A percentile compares a stretch with the other conserved stretches of the same genome.
Conservation (phyloP, 2,329 filamentous ascomycete species). For the Lachnellula hyalina region DNA sequence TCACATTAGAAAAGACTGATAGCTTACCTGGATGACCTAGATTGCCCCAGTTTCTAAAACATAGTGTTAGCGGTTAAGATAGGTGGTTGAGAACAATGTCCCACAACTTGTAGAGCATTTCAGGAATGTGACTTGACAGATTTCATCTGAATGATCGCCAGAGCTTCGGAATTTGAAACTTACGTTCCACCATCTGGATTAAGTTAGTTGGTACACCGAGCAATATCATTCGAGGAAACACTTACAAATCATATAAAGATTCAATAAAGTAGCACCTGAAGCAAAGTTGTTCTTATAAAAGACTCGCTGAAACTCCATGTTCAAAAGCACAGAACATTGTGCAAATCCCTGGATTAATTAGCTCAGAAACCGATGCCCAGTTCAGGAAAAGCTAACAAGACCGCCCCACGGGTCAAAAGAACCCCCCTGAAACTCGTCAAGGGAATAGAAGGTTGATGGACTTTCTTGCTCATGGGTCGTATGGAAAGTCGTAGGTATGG, state of each 20-base stretch:
- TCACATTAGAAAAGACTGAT: background rate
- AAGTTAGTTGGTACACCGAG: slow-evolving; percentile 37
- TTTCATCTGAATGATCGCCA: background rate
- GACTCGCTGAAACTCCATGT: slow-evolving; percentile 69
- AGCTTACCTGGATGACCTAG: slow-evolving; percentile 52
- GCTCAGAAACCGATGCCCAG: background rate
- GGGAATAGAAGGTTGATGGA: slow-evolving; percentile 58
- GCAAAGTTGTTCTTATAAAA: slow-evolving; percentile 74
- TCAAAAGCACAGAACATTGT: slow-evolving; percentile 59
- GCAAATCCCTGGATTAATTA: slow-evolving; percentile 48
- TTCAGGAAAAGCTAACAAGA: slow-evolving; percentile 24
- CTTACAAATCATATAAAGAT: slow-evolving; percentile 63
- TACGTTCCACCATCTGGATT: slow-evolving; percentile 59
- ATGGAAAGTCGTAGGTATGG: slow-evolving; percentile 52
- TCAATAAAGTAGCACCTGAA: slow-evolving; percentile 62
- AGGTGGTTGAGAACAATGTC: background rate
- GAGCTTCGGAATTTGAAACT: background rate
- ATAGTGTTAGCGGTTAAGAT: background rate
- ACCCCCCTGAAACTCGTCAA: slow-evolving; percentile 62
- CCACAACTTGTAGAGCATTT: background rate
- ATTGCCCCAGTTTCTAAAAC: slow-evolving; percentile 66
- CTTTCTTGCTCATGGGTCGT: slow-evolving; percentile 53
- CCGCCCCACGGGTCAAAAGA: slow-evolving; percentile 73
- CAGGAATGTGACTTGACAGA: background rate
- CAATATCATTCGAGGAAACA: background rate